Percentiles rank a stretch among this genome's conserved stretches.
These are phyloP conservation scores for Rhodotorula sp. DNA, from an alignment of 1,284 basidiomycete genomes.

Conservation along the genomic window DNA sequence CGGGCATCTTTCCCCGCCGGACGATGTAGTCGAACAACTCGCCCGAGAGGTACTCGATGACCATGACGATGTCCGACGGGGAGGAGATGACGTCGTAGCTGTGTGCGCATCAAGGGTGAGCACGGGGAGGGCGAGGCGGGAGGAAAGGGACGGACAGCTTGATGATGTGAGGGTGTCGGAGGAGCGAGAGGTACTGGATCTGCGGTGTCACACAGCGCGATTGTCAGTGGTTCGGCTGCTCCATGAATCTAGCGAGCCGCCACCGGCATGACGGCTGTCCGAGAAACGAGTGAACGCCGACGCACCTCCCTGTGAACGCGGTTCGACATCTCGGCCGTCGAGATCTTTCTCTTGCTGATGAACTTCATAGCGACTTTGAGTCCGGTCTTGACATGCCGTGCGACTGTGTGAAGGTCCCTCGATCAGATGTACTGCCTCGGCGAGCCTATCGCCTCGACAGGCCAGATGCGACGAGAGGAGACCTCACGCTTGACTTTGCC, in stretches of 20 bases:
- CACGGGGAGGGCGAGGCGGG: neutral
- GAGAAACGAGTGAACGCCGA: neutral
- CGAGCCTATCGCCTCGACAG: neutral
- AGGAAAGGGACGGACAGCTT: slow-evolving; percentile 66
- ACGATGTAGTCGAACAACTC: slow-evolving; percentile 97
- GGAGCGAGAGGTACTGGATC: slow-evolving; percentile 88
- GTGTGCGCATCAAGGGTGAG: slow-evolving; percentile 4
- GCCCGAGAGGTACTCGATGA: slow-evolving; percentile 73
- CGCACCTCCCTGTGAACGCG: slow-evolving; percentile 76
- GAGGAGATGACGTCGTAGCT: slow-evolving; percentile 96
- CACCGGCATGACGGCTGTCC: too few relatives aligned
- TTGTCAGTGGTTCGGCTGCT: too few relatives aligned
- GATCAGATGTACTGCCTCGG: neutral
- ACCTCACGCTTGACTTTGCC: slow-evolving; percentile 94
- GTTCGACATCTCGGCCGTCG: slow-evolving; percentile 83
- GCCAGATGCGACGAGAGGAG: too few relatives aligned
- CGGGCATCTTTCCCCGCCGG: slow-evolving; percentile 77
- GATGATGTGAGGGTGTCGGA: slow-evolving; percentile 91
- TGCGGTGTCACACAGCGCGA: neutral
- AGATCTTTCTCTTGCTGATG: slow-evolving; percentile 91
- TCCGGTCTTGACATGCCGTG: slow-evolving; percentile 87
- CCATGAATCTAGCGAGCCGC: too few relatives aligned
- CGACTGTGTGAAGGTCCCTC: slow-evolving; percentile 61
- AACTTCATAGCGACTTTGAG: slow-evolving; percentile 98
- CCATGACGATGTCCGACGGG: slow-evolving; percentile 90